Percentiles rank a stretch among this genome's conserved stretches.
Conservation (phyloP, 2,329 filamentous ascomycete genomes). For the Colletotrichum sp. region DNA sequence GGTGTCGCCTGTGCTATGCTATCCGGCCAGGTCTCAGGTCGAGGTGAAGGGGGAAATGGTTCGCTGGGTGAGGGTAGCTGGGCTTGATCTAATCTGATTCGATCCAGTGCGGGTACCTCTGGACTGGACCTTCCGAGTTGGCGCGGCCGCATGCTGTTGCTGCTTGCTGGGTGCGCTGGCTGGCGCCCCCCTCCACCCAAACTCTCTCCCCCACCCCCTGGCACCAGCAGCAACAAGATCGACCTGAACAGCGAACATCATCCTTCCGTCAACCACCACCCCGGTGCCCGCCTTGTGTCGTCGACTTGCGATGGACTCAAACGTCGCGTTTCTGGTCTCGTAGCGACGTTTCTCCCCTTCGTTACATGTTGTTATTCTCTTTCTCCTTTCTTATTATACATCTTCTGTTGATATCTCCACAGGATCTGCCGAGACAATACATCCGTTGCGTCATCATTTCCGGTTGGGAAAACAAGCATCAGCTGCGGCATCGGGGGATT, state of each 20-base stretch:
- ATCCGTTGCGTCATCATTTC: constrained; percentile 13
- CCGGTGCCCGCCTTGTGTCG: background rate
- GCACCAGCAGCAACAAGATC: background rate
- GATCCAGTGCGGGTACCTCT: background rate
- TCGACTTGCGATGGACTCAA: constrained; percentile 5
- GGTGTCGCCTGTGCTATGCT: background rate
- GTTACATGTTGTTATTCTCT: background rate
- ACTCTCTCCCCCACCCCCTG: background rate
- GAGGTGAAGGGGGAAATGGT: background rate
- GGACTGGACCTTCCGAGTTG: background rate
- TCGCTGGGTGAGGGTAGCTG: background rate
- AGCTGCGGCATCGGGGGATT: constrained; percentile 20
- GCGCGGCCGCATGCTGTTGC: background rate
- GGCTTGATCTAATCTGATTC: constrained; percentile 2
- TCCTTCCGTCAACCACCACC: background rate
- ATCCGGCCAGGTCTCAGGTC: background rate
- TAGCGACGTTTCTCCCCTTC: background rate
- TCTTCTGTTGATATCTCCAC: background rate
- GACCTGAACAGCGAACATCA: constrained; percentile 1
- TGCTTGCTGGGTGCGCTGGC: background rate
- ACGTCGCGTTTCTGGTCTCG: background rate
- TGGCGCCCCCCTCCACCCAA: background rate
- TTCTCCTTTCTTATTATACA: background rate
- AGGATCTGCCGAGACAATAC: background rate
- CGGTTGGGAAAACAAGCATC: background rate